Evolutionary conservation across 805 yeast genomes (phyloP).

Genomic region (Teunomyces panamensis): DNA sequence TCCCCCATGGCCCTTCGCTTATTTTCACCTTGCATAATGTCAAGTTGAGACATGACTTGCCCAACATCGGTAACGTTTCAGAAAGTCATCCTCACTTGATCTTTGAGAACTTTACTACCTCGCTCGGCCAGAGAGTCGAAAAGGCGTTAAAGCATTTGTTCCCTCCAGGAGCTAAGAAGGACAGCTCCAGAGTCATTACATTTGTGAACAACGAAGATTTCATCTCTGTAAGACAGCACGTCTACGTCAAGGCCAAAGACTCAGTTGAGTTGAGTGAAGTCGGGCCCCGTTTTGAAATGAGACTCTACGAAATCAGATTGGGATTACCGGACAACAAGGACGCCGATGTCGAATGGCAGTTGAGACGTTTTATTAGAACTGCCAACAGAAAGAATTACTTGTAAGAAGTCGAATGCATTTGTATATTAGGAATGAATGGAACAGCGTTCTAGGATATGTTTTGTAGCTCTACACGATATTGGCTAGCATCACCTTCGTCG

Average conservation of each 20-base stretch:
- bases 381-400: slow-evolving; percentile 93
- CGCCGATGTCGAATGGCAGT: slow-evolving; percentile 97
- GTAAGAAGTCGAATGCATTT: slow-evolving; percentile 5
- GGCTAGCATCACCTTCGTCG: not conserved
- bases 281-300: slow-evolving; percentile 99
- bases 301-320: slow-evolving; percentile 78
- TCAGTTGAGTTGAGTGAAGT: slow-evolving; percentile 91
- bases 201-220: slow-evolving; percentile 89
- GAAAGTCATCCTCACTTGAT: slow-evolving; percentile 93
- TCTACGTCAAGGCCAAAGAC: slow-evolving; percentile 85
- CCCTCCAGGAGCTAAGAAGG: slow-evolving; percentile 95
- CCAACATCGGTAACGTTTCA: slow-evolving; percentile 80
- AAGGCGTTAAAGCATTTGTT: slow-evolving; percentile 82
- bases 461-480: not conserved
- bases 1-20: slow-evolving; percentile 98
- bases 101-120: slow-evolving; percentile 82
- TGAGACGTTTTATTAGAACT: slow-evolving; percentile 89
- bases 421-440: slow-evolving; percentile 4
- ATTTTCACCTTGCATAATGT: slow-evolving; percentile 93
- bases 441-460: slow-evolving; percentile 1
- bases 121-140: slow-evolving; percentile 78
- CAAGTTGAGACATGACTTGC: slow-evolving; percentile 86
- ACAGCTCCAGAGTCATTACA: slow-evolving; percentile 86
- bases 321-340: slow-evolving; percentile 95
- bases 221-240: slow-evolving; percentile 92